These are phyloP conservation scores for Tuber borchii DNA, from an alignment of 495 filamentous ascomycete genomes.

Conservation along the genomic window DNA sequence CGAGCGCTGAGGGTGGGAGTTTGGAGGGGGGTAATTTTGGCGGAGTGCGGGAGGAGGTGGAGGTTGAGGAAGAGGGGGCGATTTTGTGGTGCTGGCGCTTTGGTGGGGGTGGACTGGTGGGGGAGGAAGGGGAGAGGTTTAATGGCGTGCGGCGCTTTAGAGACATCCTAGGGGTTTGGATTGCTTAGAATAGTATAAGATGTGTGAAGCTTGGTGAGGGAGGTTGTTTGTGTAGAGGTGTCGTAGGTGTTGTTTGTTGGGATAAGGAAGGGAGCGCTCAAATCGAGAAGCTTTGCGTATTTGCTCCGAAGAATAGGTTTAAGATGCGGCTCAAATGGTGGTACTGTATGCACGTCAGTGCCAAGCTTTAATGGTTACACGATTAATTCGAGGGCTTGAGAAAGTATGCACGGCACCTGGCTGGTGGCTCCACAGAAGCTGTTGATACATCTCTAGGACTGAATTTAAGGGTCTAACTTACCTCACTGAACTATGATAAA, in stretches of 20 bases:
- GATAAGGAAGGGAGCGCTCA: slow-evolving; percentile 7
- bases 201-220: not conserved
- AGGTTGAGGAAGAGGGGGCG: not conserved
- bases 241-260: not conserved
- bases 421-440: not conserved
- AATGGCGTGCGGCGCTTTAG: not conserved
- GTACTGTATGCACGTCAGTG: not conserved
- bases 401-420: not conserved
- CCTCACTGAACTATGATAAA: not conserved
- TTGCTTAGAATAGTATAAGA: slow-evolving; percentile 4
- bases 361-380: not conserved
- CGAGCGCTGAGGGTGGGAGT: slow-evolving; percentile 2
- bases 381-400: not conserved
- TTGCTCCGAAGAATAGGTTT: not conserved
- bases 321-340: not conserved
- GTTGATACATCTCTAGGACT: not conserved
- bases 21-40: slow-evolving; percentile 16
- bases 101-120: slow-evolving; percentile 1
- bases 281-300: not conserved
- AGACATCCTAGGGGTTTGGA: not conserved
- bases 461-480: not conserved
- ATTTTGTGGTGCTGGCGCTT: slow-evolving; percentile 7
- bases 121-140: slow-evolving; percentile 6
- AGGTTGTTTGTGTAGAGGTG: not conserved
- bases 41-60: slow-evolving; percentile 2